Percentiles rank a stretch among this genome's conserved stretches.
phyloP scores from a whole-genome alignment of 2,329 filamentous ascomycete species.

The Fusarium sp. region DNA sequence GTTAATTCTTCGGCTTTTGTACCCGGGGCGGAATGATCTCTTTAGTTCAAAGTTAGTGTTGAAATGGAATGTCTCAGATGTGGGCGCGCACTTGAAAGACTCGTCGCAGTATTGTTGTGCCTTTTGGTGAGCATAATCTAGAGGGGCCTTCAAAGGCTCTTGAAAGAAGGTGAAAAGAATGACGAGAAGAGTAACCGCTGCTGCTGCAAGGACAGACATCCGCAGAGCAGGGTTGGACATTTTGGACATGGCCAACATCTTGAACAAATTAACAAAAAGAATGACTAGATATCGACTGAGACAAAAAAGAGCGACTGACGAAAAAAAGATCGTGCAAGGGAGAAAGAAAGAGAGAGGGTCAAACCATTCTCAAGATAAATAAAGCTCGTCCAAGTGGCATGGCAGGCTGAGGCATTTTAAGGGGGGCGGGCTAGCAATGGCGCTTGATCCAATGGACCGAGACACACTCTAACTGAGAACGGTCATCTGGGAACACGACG shows the following conservation, averaged over 20 bases:
- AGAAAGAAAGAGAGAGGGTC: neutral
- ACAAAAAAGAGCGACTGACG: conserved; percentile 2
- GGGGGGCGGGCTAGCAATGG: neutral
- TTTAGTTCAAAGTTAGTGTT: neutral
- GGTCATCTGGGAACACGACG: neutral
- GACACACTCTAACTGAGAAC: neutral
- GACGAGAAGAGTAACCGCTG: conserved; percentile 19
- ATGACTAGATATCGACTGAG: neutral
- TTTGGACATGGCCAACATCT: conserved; percentile 22
- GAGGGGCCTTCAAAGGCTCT: conserved; percentile 14
- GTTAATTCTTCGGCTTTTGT: neutral
- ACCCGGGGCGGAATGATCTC: neutral
- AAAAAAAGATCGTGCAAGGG: neutral
- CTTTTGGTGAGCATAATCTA: conserved; percentile 27
- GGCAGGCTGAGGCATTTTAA: conserved; percentile 1
- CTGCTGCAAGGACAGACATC: conserved; percentile 9
- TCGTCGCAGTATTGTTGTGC: conserved; percentile 24
- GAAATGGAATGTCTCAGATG: neutral
- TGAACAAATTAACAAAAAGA: neutral
- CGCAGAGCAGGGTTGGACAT: conserved; percentile 25
- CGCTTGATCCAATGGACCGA: neutral
- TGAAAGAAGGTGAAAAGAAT: conserved; percentile 26
- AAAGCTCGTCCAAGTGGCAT: neutral
- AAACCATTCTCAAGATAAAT: neutral
- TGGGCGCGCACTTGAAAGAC: neutral